Percentiles rank a stretch among this genome's conserved stretches.
phyloP scores from a whole-genome alignment of 2,329 filamentous ascomycete species.

The Xylariaceae sp. region DNA sequence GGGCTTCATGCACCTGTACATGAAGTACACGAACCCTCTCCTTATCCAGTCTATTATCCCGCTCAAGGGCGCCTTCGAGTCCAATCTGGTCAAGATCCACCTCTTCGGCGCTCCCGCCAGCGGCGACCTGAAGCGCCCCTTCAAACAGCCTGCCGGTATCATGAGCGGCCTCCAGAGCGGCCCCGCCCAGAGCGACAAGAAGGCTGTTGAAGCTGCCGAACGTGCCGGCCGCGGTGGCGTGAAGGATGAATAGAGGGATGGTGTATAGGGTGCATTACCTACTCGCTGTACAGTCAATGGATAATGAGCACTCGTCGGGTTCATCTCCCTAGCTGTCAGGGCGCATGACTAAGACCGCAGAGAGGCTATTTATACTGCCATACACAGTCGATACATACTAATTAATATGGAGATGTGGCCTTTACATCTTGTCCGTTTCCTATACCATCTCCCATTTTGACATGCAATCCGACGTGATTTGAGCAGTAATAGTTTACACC shows the following conservation, averaged over 20 bases:
- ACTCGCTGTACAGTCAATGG: neutral
- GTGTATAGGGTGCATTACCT: neutral
- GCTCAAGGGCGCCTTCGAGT: constrained; percentile 90
- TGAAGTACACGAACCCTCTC: constrained; percentile 99
- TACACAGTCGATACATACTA: no score
- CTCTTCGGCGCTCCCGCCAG: constrained; percentile 79
- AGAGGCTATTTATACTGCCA: no score
- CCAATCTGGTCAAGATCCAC: constrained; percentile 95
- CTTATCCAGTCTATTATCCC: constrained; percentile 98
- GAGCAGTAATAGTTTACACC: no score
- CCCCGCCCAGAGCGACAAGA: constrained; percentile 86
- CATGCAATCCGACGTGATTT: no score
- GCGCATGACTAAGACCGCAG: no score
- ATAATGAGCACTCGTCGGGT: no score
- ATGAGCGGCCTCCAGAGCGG: constrained; percentile 73
- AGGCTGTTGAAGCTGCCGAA: constrained; percentile 76
- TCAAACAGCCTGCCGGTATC: constrained; percentile 81
- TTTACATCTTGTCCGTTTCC: no score
- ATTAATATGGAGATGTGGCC: no score
- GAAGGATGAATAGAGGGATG: constrained; percentile 61
- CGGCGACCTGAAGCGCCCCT: constrained; percentile 91
- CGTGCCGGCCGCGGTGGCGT: constrained; percentile 66
- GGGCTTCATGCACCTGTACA: constrained; percentile 97
- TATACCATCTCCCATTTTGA: no score
- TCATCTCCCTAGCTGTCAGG: no score